Conservation (phyloP, 148 eudicot genomes). For the Chenopodium quinoa region DNA sequence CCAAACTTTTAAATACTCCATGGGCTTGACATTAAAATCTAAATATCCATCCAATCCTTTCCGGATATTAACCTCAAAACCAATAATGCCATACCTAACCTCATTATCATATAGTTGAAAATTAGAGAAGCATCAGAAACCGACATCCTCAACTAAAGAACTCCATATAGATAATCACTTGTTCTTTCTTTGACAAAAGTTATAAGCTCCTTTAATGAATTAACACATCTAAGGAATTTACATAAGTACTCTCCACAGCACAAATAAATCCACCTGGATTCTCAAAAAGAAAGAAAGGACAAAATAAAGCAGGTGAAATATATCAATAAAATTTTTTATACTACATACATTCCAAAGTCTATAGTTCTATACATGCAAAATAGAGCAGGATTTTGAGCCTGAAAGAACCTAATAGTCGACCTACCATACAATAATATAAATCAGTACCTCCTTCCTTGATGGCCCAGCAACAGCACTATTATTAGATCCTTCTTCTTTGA, state of each 20-base stretch:
- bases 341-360: background rate
- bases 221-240: background rate
- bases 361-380: background rate
- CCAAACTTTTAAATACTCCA: background rate
- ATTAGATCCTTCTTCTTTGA: slow-evolving; percentile 46
- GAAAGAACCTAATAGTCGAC: background rate
- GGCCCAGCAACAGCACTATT: slow-evolving; percentile 41
- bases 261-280: background rate
- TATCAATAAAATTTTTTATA: background rate
- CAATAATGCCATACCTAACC: background rate
- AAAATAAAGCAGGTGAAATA: background rate
- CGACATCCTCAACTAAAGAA: background rate
- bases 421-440: background rate
- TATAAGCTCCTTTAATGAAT: background rate
- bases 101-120: background rate
- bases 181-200: background rate
- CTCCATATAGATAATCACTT: background rate
- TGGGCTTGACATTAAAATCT: background rate
- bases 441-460: slow-evolving; percentile 53
- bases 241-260: no score
- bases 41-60: background rate
- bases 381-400: background rate
- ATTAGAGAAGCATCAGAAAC: background rate
- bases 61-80: background rate
- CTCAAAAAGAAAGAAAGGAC: background rate